Conservation (phyloP, 495 filamentous ascomycete species). For the Neurospora intermedia region DNA sequence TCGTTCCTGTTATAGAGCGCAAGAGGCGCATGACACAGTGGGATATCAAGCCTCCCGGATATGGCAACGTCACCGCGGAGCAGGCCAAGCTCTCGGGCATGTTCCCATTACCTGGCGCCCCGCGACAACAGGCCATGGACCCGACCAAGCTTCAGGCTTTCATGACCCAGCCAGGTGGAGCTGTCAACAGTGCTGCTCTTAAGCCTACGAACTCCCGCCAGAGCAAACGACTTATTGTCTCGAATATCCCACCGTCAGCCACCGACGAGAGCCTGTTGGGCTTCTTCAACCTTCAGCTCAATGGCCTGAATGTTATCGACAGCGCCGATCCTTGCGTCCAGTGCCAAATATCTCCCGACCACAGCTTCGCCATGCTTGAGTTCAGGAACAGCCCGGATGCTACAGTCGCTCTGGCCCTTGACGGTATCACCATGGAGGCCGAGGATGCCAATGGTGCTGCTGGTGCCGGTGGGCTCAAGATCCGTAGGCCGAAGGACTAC, state of each 20-base stretch:
- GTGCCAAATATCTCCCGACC: slow-evolving; percentile 69
- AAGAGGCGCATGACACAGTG: slow-evolving; percentile 92
- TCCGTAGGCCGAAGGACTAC: slow-evolving; percentile 92
- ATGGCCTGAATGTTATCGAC: slow-evolving; percentile 82
- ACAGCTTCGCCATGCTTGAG: slow-evolving; percentile 73
- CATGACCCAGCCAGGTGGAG: slow-evolving; percentile 76
- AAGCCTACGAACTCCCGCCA: slow-evolving; percentile 90
- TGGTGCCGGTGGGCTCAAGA: slow-evolving; percentile 57
- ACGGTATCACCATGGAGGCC: slow-evolving; percentile 80
- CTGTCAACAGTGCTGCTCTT: slow-evolving; percentile 60
- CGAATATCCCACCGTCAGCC: slow-evolving; percentile 61
- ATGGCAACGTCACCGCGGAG: slow-evolving; percentile 97
- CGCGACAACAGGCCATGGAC: slow-evolving; percentile 93
- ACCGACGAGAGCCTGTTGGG: slow-evolving; percentile 61
- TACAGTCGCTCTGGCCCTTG: slow-evolving; percentile 81
- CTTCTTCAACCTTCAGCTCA: slow-evolving; percentile 95
- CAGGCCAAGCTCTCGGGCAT: slow-evolving; percentile 99
- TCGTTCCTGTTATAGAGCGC: slow-evolving; percentile 64
- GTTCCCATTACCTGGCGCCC: slow-evolving; percentile 95
- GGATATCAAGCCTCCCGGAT: slow-evolving; percentile 98
- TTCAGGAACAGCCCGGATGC: slow-evolving; percentile 82
- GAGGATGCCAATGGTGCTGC: slow-evolving; percentile 43
- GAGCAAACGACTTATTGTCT: slow-evolving; percentile 77
- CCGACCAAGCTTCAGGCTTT: slow-evolving; percentile 89
- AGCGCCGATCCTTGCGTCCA: slow-evolving; percentile 79